Base-by-base conservation (phyloP, 148 eudicot genomes). In the Rhododendron williamsianum region DNA sequence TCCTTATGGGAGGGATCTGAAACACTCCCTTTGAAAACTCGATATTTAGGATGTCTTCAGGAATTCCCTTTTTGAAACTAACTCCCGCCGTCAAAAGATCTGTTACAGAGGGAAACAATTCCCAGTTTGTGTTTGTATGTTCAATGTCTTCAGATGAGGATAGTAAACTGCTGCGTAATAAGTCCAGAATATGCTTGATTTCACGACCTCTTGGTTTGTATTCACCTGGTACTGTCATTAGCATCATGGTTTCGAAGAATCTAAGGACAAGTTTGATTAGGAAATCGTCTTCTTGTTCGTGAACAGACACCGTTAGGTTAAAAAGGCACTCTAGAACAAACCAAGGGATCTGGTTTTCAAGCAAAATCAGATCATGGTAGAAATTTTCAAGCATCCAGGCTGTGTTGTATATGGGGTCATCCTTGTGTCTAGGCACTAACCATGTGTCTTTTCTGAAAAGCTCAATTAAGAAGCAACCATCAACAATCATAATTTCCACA, bases 261-360 rank as follows among this genome's bases (percentile, higher is more conserved):
- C 43, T 36, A 16, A 76, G 79, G 27, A 76, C 79, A 38, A 76
- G 46, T 38, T 35, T 35, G 79, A 8, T 19, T 76, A 76, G 79
- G 79, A 76, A 76, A 38, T 36, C 23, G 2, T 16, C n/a, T 18
- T 76, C 79, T 76, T 76, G 79, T 76, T 76, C 79, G 23, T 38
- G 25, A 76, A 76, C 79, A 4, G 79, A 76, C 48, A 76, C 45
- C 10, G 48, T 76, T 76, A 76, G n/a, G 30, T 65, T n/a, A 65
- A 65, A 65, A 65, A 65, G 71, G n/a, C 71, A 65, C 76, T 72
- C 38, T 2, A 72, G 76, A 35, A 72, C 76, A 27, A 72, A 27
- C 76, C 76, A 72, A 72, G 76, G 76, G 21, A 72, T 72, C 76
- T 72, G 76, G 76, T 72, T 72, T 72, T 72, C 41, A 72, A 72